Evolutionary conservation across 2,329 filamentous ascomycete genomes (phyloP).

Genomic region (Clarireedia paspali): DNA sequence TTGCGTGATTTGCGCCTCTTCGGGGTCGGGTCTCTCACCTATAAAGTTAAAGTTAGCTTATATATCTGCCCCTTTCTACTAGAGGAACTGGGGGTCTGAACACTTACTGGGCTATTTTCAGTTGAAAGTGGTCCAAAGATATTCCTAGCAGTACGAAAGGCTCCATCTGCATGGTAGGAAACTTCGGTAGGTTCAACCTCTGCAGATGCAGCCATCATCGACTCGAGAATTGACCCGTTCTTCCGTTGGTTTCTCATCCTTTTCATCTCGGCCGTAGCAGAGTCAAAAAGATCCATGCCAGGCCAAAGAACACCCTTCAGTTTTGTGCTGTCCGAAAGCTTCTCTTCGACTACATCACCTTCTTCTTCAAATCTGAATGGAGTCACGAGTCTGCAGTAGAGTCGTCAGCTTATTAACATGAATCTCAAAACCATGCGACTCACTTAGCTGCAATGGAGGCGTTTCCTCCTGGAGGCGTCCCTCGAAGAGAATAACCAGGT

Average conservation of each 20-base stretch:
- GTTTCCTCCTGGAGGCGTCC: conserved; percentile 2
- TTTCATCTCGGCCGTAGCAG: conserved; percentile 65
- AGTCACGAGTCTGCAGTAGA: conserved; percentile 17
- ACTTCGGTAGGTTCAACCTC: conserved; percentile 57
- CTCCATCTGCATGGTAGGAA: conserved; percentile 49
- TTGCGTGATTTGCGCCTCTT: conserved; percentile 26
- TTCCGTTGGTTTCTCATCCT: conserved; percentile 74
- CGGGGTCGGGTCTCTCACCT: conserved; percentile 17
- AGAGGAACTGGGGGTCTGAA: not conserved
- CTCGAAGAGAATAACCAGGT: conserved; percentile 19
- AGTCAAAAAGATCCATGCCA: conserved; percentile 76
- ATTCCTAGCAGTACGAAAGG: conserved; percentile 44
- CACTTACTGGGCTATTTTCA: conserved; percentile 42
- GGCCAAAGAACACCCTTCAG: conserved; percentile 70
- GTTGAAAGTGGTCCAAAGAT: conserved; percentile 53
- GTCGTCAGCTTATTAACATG: not conserved
- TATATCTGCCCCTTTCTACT: too few species aligned
- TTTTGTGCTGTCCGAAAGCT: conserved; percentile 24
- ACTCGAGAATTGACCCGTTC: conserved; percentile 59
- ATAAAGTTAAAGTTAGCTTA: not conserved
- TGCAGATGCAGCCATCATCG: conserved; percentile 57
- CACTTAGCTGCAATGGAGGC: conserved; percentile 21
- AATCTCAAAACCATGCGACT: not conserved
- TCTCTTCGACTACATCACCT: conserved; percentile 17
- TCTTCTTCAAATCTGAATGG: conserved; percentile 16